Evolutionary conservation across 768 basidiomycete genomes (phyloP).

Genomic region (Hericium alpestre): DNA sequence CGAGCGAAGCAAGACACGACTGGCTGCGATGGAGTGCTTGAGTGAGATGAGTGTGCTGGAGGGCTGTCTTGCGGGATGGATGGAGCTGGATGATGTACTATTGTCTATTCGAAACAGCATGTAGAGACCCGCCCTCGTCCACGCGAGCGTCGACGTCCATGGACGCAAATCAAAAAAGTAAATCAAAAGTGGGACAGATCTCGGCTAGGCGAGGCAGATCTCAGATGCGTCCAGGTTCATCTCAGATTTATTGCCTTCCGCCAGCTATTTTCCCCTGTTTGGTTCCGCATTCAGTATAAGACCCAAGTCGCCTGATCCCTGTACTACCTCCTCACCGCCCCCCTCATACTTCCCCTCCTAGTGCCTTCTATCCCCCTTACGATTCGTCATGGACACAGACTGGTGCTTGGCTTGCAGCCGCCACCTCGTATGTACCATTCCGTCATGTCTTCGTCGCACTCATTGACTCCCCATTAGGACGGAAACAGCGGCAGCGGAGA

Average conservation of each 20-base stretch:
- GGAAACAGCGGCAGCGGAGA: constrained; percentile 15
- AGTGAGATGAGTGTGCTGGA: constrained; percentile 11
- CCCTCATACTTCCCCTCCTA: constrained; percentile 11
- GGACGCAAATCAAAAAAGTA: neutral
- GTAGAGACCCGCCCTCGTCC: neutral
- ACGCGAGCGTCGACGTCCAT: neutral
- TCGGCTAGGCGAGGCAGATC: constrained; percentile 9
- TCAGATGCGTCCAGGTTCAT: constrained; percentile 7
- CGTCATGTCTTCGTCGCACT: neutral
- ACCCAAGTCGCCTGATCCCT: neutral
- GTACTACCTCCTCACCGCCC: constrained; percentile 12
- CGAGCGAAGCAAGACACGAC: constrained; percentile 3
- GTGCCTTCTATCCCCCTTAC: constrained; percentile 4
- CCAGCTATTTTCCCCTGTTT: constrained; percentile 3
- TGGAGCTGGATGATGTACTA: constrained; percentile 1
- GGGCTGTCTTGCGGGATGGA: constrained; percentile 9
- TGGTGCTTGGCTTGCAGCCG: constrained; percentile 63
- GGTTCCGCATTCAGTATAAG: constrained; percentile 5
- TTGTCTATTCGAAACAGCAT: no score
- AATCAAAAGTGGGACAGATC: neutral
- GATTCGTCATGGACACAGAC: constrained; percentile 45
- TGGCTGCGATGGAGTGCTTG: constrained; percentile 10
- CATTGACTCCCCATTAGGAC: constrained; percentile 22
- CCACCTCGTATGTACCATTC: constrained; percentile 36
- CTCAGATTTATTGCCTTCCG: constrained; percentile 11